These are phyloP conservation scores for Saposhnikovia divaricata DNA, from an alignment of 129 eudicot species.

Conservation along the genomic window DNA sequence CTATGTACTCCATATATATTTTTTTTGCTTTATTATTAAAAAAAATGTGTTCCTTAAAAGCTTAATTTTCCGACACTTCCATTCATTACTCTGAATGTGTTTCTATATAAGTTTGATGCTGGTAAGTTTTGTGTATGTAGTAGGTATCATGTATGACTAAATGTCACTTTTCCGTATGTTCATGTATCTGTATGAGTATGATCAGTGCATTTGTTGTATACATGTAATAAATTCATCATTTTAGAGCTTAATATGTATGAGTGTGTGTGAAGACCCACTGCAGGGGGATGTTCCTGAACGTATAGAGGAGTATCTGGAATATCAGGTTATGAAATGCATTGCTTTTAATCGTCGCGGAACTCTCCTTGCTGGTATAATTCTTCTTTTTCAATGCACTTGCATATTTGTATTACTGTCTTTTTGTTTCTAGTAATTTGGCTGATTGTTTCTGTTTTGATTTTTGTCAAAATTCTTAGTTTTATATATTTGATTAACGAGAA, in stretches of 20 bases:
- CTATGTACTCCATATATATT: no score
- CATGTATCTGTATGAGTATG: not conserved
- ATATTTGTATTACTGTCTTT: not conserved
- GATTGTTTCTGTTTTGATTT: no score
- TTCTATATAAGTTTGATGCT: no score
- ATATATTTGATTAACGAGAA: not conserved
- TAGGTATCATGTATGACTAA: no score
- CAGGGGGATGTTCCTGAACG: slow-evolving; percentile 97
- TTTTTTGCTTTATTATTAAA: no score
- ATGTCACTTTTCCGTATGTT: not conserved
- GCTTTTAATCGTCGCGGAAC: slow-evolving; percentile 97
- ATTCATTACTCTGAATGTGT: no score
- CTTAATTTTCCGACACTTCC: no score
- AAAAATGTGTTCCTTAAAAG: no score
- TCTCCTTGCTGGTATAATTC: slow-evolving; percentile 72
- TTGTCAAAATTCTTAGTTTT: not conserved
- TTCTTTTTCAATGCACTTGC: not conserved
- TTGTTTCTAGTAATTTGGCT: not conserved
- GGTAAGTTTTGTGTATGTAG: no score
- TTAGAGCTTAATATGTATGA: not conserved
- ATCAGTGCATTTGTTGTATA: no score
- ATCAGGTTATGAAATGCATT: slow-evolving; percentile 78
- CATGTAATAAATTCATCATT: no score
- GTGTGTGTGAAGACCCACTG: slow-evolving; percentile 57
- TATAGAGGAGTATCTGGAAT: slow-evolving; percentile 85